Percentiles rank a stretch among this genome's conserved stretches.
Conservation (phyloP, 208 protist genomes). For the Leishmania gerbilli region DNA sequence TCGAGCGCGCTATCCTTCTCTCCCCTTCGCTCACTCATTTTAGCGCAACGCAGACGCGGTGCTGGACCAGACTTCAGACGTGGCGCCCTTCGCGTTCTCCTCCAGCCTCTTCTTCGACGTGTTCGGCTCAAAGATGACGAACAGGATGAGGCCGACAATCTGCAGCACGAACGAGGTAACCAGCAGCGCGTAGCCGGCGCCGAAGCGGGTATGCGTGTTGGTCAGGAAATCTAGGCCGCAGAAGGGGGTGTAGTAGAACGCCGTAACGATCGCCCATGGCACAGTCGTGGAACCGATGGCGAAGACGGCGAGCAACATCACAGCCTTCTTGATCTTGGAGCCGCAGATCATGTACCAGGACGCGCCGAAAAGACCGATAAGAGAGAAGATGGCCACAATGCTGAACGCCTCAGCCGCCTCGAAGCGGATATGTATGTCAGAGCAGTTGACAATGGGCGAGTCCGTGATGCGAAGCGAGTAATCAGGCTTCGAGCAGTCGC, state of each 20-base stretch:
- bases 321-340: conserved; percentile 37
- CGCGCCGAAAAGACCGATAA: conserved; percentile 31
- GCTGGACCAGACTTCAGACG: conserved; percentile 13
- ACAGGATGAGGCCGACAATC: conserved; percentile 43
- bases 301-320: conserved; percentile 41
- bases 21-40: neutral
- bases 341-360: conserved; percentile 44
- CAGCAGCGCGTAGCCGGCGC: conserved; percentile 53
- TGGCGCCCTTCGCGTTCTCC: neutral
- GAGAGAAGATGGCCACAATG: conserved; percentile 51
- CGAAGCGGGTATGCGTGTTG: conserved; percentile 30
- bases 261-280: conserved; percentile 52
- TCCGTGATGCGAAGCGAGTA: conserved; percentile 54
- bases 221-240: conserved; percentile 52
- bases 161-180: conserved; percentile 50
- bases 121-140: conserved; percentile 49
- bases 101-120: conserved; percentile 2
- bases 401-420: conserved; percentile 61
- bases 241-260: conserved; percentile 60
- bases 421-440: conserved; percentile 39
- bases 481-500: conserved; percentile 42
- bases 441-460: conserved; percentile 29
- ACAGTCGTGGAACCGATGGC: conserved; percentile 44
- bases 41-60: neutral
- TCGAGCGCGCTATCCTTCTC: neutral